Evolutionary conservation across 202 grass and related monocot species (phyloP), one percentile per base, ranked within the genome.

Genomic region (Panicum hallii): DNA sequence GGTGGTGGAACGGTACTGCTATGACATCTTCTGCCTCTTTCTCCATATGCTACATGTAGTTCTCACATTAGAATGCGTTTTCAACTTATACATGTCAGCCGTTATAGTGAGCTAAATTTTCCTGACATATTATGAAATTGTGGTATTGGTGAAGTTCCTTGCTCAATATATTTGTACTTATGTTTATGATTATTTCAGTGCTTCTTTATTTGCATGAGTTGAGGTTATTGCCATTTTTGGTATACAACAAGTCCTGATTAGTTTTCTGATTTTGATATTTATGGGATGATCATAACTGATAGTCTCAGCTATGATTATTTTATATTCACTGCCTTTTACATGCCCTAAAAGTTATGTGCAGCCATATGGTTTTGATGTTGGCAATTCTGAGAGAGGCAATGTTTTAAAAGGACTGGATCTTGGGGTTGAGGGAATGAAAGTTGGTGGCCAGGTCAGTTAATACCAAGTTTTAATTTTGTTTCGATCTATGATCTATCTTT

Each of bases 361-460:
- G 96, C 96, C 93, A 1, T 96, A 99, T 68, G 96, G 91, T 9
- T 99, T 99, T 91, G 96, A 99, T 77, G 77, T 99, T 71, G 93
- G 96, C 57, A 94, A 99, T 80, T 99, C 93, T 79, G 93, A 89
- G 71, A 88, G 86, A 83, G 96, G 96, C 67, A 89, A 84, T 91
- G 96, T 99, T 80, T 79, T 99, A 52, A 99, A 83, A 94, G 96
- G 96, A 80, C 86, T 96, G 65, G 91, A 99, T 88, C 88, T 99
- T 87, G 96, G 96, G 79, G 93, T 99, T 30, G 91, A 99, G 78
- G 96, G 93, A 80, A 99, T 99, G 96, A 90, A 93, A 90, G 88
- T 89, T 22, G 96, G 96, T 26, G 96, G 93, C 22, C 96, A 99
- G 93, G 96, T 99, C 15, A 77, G 73, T 81, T 15, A 79, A 64